These are phyloP conservation scores for Schizosaccharomyces cryophilus DNA, from an alignment of 805 yeast genomes.

Conservation along the genomic window DNA sequence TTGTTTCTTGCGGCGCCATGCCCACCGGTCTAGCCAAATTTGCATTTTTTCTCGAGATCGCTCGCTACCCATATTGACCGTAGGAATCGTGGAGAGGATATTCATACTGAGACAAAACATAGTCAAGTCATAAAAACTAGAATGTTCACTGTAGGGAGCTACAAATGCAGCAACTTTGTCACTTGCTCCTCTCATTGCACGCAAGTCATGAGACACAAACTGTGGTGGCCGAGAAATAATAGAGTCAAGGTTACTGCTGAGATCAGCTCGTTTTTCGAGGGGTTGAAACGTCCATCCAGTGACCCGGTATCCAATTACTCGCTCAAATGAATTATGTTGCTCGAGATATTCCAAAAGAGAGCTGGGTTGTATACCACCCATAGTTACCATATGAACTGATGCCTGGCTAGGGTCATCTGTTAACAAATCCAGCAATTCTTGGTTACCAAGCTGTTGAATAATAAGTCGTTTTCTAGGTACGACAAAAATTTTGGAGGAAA, in stretches of 20 bases:
- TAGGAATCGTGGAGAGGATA: slow-evolving; percentile 40
- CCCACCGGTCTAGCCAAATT: slow-evolving; percentile 6
- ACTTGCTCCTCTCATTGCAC: slow-evolving; percentile 10
- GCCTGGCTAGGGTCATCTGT: slow-evolving; percentile 23
- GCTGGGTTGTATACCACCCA: slow-evolving; percentile 25
- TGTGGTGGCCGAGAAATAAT: slow-evolving; percentile 2
- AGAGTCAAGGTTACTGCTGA: slow-evolving; percentile 4
- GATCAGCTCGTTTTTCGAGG: slow-evolving; percentile 5
- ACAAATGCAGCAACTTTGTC: slow-evolving; percentile 6
- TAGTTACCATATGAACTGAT: slow-evolving; percentile 49
- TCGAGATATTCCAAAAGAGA: slow-evolving; percentile 25
- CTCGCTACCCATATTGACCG: slow-evolving; percentile 25
- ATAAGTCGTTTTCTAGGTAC: slow-evolving; percentile 24
- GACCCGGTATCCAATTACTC: slow-evolving; percentile 35
- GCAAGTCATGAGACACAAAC: slow-evolving; percentile 5
- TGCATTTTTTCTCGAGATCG: slow-evolving; percentile 8
- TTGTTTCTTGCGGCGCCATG: neutral
- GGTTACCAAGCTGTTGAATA: slow-evolving; percentile 22
- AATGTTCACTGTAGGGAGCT: slow-evolving; percentile 85
- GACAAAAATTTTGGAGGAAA: slow-evolving; percentile 19
- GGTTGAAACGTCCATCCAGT: slow-evolving; percentile 68
- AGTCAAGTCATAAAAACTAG: slow-evolving; percentile 60
- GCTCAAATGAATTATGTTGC: slow-evolving; percentile 26
- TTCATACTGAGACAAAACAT: slow-evolving; percentile 32
- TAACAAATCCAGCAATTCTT: slow-evolving; percentile 18